Conservation (phyloP, 179 eudicot species). For the Beta lomatogona region DNA sequence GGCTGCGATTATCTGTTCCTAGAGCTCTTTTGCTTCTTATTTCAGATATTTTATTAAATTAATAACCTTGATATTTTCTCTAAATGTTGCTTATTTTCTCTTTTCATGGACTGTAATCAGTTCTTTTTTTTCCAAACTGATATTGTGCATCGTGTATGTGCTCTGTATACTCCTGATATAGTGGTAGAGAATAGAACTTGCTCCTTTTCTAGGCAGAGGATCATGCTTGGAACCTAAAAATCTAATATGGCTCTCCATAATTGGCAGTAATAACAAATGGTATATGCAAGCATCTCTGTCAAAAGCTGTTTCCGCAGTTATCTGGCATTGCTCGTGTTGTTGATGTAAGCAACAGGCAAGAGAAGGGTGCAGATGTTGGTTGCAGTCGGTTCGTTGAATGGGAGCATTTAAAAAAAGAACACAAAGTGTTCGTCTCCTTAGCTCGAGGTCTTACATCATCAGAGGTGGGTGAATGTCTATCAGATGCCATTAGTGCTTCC, state of each 20-base stretch:
- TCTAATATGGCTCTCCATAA: conserved; percentile 11
- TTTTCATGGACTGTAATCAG: neutral
- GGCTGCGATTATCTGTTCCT: neutral
- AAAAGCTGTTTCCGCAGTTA: conserved; percentile 62
- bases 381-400: conserved; percentile 44
- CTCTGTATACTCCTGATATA: neutral
- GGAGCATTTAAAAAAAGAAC: conserved; percentile 54
- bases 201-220: neutral
- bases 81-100: neutral
- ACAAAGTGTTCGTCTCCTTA: conserved; percentile 55
- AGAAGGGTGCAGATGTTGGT: conserved; percentile 38
- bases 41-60: neutral
- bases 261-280: conserved; percentile 64
- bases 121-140: neutral
- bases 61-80: neutral
- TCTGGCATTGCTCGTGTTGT: conserved; percentile 41
- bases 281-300: conserved; percentile 64
- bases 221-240: neutral
- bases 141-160: too few relatives aligned
- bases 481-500: conserved; percentile 70
- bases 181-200: neutral
- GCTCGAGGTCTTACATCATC: conserved; percentile 49
- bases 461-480: conserved; percentile 50
- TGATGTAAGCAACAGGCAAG: conserved; percentile 28
- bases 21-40: neutral